A percentile compares a stretch with the other conserved stretches of the same genome.
Evolutionary conservation across 2,329 filamentous ascomycete genomes (phyloP).

Genomic region (Talaromyces sp.): DNA sequence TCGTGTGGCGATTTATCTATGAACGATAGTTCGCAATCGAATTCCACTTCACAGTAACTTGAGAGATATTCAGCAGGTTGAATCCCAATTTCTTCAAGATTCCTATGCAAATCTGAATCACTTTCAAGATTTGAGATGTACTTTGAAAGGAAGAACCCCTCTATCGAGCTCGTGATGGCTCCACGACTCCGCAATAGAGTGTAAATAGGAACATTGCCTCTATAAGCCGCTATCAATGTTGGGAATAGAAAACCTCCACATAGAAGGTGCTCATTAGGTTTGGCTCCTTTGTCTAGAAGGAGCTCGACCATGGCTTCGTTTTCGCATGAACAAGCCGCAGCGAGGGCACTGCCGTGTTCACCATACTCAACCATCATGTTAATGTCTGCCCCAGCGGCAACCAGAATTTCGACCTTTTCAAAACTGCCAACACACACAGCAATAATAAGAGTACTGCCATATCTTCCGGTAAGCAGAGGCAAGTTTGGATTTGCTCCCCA

Average conservation of each 20-base stretch:
- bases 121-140: too few species aligned
- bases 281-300: not conserved
- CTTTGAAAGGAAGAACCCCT: too few species aligned
- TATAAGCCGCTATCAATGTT: too few species aligned
- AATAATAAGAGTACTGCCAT: not conserved
- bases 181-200: too few species aligned
- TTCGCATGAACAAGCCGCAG: not conserved
- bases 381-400: not conserved
- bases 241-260: not conserved
- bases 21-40: too few species aligned
- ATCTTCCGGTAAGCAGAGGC: not conserved
- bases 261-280: not conserved
- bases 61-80: too few species aligned
- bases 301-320: not conserved
- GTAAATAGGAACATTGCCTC: too few species aligned
- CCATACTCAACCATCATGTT: not conserved
- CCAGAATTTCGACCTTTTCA: not conserved
- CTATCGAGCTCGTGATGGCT: too few species aligned
- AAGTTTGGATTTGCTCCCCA: not conserved
- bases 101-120: too few species aligned
- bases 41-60: too few species aligned
- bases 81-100: too few species aligned
- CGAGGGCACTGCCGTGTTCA: not conserved
- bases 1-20: not conserved
- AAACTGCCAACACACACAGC: not conserved